A percentile compares a stretch with the other conserved stretches of the same genome.
Evolutionary conservation across 768 basidiomycete species (phyloP).

Genomic region (Daedaleopsis sinensis): DNA sequence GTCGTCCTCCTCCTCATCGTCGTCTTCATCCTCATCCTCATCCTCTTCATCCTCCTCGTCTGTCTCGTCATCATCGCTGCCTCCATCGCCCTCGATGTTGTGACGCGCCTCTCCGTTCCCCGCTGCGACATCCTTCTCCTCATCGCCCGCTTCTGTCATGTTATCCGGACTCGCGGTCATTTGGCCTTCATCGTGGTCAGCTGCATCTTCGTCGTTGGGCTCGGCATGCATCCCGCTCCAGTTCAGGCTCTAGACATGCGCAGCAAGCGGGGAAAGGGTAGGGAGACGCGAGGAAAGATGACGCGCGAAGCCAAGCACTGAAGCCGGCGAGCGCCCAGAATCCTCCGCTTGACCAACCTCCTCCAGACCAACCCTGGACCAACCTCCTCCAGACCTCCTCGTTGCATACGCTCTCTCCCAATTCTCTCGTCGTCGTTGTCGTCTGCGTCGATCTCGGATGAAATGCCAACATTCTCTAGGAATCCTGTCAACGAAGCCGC

Average conservation of each 20-base stretch:
- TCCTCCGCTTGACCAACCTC: background rate
- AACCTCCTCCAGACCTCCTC: too few relatives aligned
- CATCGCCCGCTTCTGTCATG: conserved; percentile 17
- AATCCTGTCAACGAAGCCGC: conserved; percentile 46
- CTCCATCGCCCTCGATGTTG: conserved; percentile 47
- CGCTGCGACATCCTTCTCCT: background rate
- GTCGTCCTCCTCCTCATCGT: conserved; percentile 62
- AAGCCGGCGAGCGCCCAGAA: background rate
- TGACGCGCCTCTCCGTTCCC: conserved; percentile 9
- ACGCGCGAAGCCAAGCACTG: background rate
- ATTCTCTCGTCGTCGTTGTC: background rate
- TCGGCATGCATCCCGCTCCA: conserved; percentile 8
- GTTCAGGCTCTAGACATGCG: background rate
- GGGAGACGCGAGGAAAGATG: background rate
- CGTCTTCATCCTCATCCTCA: conserved; percentile 52
- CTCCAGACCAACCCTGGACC: too few relatives aligned
- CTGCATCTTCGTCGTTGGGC: conserved; percentile 9
- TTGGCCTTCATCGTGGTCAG: background rate
- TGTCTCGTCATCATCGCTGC: conserved; percentile 28
- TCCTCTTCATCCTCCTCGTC: conserved; percentile 44
- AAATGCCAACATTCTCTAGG: conserved; percentile 56
- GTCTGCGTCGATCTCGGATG: background rate
- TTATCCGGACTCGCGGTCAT: conserved; percentile 20
- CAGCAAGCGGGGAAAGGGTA: background rate
- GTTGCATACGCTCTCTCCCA: background rate